Percentiles rank a stretch among this genome's conserved stretches.
Evolutionary conservation across 495 filamentous ascomycete genomes (phyloP).

Genomic region (Aspergillus baeticus): DNA sequence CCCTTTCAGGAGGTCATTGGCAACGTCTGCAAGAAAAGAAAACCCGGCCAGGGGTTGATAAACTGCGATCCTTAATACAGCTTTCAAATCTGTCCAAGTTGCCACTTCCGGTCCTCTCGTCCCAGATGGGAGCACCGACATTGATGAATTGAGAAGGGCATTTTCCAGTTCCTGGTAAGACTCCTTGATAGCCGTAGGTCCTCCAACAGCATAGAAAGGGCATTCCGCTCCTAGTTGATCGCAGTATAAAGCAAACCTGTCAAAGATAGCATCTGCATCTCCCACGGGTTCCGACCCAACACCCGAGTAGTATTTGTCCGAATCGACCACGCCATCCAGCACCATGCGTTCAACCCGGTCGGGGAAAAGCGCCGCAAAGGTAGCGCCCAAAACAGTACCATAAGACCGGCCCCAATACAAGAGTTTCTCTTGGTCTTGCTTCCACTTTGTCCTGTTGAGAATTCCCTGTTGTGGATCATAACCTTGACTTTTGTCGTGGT

Average conservation of each 20-base stretch:
- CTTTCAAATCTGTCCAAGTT: slow-evolving; percentile 42
- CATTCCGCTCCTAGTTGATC: slow-evolving; percentile 42
- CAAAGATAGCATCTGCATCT: slow-evolving; percentile 51
- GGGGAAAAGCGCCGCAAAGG: slow-evolving; percentile 54
- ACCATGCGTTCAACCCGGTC: slow-evolving; percentile 48
- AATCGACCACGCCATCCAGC: slow-evolving; percentile 57
- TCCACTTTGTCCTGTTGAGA: slow-evolving; percentile 29
- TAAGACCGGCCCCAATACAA: slow-evolving; percentile 70
- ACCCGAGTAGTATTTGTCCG: slow-evolving; percentile 41
- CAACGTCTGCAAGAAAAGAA: slow-evolving; percentile 50
- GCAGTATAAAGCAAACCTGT: slow-evolving; percentile 49
- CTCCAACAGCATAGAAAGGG: slow-evolving; percentile 40
- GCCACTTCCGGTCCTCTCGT: slow-evolving; percentile 41
- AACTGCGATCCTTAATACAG: slow-evolving; percentile 28
- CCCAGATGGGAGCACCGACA: slow-evolving; percentile 38
- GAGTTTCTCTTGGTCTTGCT: slow-evolving; percentile 44
- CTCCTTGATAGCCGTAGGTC: slow-evolving; percentile 35
- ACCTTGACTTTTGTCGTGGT: slow-evolving; percentile 30
- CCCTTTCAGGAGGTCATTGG: slow-evolving; percentile 53
- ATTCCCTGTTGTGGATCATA: slow-evolving; percentile 27
- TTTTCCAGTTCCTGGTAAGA: slow-evolving; percentile 41
- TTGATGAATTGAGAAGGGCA: slow-evolving; percentile 41
- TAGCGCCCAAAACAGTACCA: slow-evolving; percentile 62
- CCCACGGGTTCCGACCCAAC: slow-evolving; percentile 41
- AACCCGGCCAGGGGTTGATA: slow-evolving; percentile 64